phyloP scores from a whole-genome alignment of 2,329 filamentous ascomycete genomes.

The Grosmannia clavigera region DNA sequence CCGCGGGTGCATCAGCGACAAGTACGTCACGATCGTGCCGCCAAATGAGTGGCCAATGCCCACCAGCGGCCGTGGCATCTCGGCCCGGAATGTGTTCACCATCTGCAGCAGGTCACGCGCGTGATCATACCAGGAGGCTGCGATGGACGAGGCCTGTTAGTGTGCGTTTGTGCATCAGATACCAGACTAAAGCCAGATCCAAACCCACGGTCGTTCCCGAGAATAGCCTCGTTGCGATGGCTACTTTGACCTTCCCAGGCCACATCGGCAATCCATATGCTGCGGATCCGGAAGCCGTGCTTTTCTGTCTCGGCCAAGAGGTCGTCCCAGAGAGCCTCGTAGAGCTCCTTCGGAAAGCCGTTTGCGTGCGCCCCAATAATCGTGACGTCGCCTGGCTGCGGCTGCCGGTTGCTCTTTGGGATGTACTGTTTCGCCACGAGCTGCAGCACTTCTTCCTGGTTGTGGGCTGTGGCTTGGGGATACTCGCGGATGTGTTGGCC shows the following conservation, averaged over 20 bases:
- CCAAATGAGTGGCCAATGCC: constrained; percentile 88
- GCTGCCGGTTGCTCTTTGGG: constrained; percentile 55
- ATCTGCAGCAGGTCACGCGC: constrained; percentile 73
- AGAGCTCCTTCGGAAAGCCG: constrained; percentile 88
- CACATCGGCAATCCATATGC: constrained; percentile 86
- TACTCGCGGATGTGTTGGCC: constrained; percentile 76
- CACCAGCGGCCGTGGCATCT: constrained; percentile 72
- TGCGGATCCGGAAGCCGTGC: constrained; percentile 56
- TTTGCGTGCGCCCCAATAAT: constrained; percentile 84
- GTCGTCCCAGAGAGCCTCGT: constrained; percentile 86
- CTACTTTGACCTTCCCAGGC: constrained; percentile 73
- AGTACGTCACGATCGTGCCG: constrained; percentile 56
- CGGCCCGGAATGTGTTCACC: constrained; percentile 67
- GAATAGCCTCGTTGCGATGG: constrained; percentile 57
- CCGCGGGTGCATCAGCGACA: constrained; percentile 67
- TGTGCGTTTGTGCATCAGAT: not conserved
- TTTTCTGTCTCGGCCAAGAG: constrained; percentile 46
- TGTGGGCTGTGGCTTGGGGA: constrained; percentile 54
- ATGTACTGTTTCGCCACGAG: constrained; percentile 82
- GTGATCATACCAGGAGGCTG: constrained; percentile 73
- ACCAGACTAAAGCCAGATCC: not conserved
- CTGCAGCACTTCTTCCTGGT: constrained; percentile 62
- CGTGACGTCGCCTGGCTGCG: constrained; percentile 66
- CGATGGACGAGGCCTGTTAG: not conserved
- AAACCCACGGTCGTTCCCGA: constrained; percentile 72